phyloP scores from a whole-genome alignment of 2,329 filamentous ascomycete genomes.

The Curvularia verruculosa region DNA sequence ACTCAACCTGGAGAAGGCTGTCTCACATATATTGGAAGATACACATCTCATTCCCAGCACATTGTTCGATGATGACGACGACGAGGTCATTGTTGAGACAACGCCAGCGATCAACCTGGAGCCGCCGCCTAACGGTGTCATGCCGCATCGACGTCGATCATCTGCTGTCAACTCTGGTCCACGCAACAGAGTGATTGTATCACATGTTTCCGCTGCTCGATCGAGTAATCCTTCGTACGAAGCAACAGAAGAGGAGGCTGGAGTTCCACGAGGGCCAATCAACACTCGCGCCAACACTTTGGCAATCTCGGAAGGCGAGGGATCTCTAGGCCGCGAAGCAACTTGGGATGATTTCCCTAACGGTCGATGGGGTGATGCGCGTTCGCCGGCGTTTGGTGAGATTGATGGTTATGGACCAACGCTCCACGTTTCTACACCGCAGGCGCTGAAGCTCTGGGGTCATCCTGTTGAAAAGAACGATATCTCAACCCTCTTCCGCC shows the following conservation, averaged over 20 bases:
- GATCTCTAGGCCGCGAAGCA: slow-evolving; percentile 85
- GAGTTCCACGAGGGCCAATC: slow-evolving; percentile 71
- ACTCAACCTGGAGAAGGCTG: slow-evolving; percentile 92
- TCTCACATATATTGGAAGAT: slow-evolving; percentile 88
- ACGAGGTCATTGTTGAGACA: slow-evolving; percentile 57
- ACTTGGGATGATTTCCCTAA: slow-evolving; percentile 99
- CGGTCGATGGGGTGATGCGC: slow-evolving; percentile 90
- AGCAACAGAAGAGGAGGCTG: slow-evolving; percentile 76
- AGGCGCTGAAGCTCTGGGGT: slow-evolving; percentile 86
- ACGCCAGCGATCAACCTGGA: slow-evolving; percentile 46
- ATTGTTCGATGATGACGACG: slow-evolving; percentile 51
- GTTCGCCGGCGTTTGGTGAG: slow-evolving; percentile 86
- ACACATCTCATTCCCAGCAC: slow-evolving; percentile 76
- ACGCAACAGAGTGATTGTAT: slow-evolving; percentile 85
- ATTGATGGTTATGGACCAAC: slow-evolving; percentile 99
- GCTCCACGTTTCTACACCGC: slow-evolving; percentile 83
- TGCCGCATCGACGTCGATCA: slow-evolving; percentile 62
- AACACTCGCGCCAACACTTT: slow-evolving; percentile 84
- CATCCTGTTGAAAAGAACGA: slow-evolving; percentile 72
- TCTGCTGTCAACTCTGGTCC: slow-evolving; percentile 85
- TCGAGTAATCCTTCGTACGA: slow-evolving; percentile 61
- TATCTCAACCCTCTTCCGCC: slow-evolving; percentile 79
- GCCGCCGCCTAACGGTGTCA: slow-evolving; percentile 35
- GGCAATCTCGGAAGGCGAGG: slow-evolving; percentile 92
- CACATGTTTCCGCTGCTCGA: slow-evolving; percentile 63